Base-by-base conservation (phyloP, 164 flowering plant genomes). In the Liquidambar formosana region DNA sequence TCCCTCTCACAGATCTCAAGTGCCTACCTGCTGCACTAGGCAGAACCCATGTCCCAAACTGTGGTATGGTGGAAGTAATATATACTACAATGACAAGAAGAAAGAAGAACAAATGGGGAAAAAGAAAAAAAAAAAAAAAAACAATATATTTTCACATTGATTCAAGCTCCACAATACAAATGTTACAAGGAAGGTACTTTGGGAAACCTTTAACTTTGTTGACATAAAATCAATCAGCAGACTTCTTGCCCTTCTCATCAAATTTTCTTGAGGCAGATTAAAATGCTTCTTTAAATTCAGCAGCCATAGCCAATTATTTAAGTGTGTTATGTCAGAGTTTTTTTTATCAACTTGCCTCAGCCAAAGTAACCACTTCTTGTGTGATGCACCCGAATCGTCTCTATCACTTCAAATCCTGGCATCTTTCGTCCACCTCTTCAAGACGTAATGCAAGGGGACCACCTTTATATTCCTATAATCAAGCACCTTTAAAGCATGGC, bases 401-500 rank as follows among this genome's bases (percentile, higher is more conserved):
- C 52, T 25, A 13, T 43, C 52, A 57, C 15, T 53, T 56, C 65
- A 66, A 28, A 49, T 48, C 71, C 73, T 72, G 25, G 77, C 80
- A 23, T 74, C 69, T 64, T 64, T 77, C 25, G 69, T 71, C 79
- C 79, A 72, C 63, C 82, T 57, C 72, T 73, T 75, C 43, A 69
- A 66, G 22, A 78, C 61, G 61, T 78, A 78, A 12, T 27, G 63
- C 10, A 60, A n/a, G 28, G 81, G 81, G 41, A 72, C 52, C 18
- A 75, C 65, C 62, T 75, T 75, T 65, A 75, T 66, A 51, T 79
- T 73, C 21, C 61, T 62, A 26, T 48, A 28, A 26, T 79, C 82
- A 72, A 79, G 79, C 15, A 76, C 74, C 49, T 76, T 76, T 19
- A 79, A 13, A 0, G 75, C 79, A 79, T 79, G 82, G 62, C 79